Percentiles rank a stretch among this genome's conserved stretches.
These are phyloP conservation scores for Amoebophrya sp. DNA, from an alignment of 169 alveolate genomes.

Conservation along the genomic window DNA sequence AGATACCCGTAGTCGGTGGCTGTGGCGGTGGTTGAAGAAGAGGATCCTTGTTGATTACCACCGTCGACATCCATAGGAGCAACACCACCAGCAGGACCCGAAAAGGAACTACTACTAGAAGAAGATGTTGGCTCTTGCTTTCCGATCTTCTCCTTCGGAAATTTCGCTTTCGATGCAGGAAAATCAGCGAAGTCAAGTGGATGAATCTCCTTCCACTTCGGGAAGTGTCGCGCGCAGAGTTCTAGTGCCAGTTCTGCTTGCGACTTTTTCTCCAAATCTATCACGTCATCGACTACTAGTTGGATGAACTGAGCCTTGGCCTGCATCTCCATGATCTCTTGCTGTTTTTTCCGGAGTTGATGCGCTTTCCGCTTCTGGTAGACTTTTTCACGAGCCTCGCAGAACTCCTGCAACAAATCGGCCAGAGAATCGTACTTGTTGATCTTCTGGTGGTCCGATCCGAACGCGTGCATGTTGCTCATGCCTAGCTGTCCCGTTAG, in stretches of 20 bases:
- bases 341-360: conserved; percentile 66
- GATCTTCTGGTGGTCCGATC: neutral
- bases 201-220: neutral
- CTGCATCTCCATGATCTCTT: conserved; percentile 65
- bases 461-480: conserved; percentile 13
- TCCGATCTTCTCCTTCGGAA: neutral
- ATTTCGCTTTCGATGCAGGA: neutral
- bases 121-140: too few species aligned
- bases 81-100: too few species aligned
- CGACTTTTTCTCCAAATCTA: conserved; percentile 64
- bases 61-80: neutral
- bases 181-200: neutral
- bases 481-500: neutral
- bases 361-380: conserved; percentile 76
- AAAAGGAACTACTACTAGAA: too few species aligned
- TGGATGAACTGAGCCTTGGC: conserved; percentile 79
- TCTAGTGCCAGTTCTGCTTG: neutral
- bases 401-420: conserved; percentile 53
- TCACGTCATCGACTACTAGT: conserved; percentile 75
- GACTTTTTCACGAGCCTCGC: conserved; percentile 66
- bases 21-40: neutral
- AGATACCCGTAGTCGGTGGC: neutral
- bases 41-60: too few species aligned
- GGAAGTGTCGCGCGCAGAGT: neutral
- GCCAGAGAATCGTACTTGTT: neutral